Base-by-base conservation (phyloP, 2,329 filamentous ascomycete genomes). In the Neonectria neomacrospora region DNA sequence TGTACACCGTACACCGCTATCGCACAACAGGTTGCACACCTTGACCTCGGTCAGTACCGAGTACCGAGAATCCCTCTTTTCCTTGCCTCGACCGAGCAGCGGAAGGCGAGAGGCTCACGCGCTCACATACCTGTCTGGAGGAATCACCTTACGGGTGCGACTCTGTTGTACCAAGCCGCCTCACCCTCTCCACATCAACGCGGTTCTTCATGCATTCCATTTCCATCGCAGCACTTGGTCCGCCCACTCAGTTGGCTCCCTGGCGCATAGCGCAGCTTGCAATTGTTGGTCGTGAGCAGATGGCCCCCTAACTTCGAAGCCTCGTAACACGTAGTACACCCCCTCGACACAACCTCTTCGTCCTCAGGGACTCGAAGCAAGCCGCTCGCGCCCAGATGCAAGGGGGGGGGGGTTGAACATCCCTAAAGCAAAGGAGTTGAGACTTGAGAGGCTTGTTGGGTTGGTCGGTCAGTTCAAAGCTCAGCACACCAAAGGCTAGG, bases 361-460 rank as follows among this genome's bases (percentile, higher is more conserved):
- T 47, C 44, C 44, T 47, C 23, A 28, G 23, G 42, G 22, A 47
- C 22, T 47, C 22, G 44, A 47, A 26, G 14, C 44, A 47, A 47
- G 23, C 44, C 8, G 8, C 44, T 28, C 2, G 14, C 44, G 16
- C 23, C 23, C 12, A 20, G 7, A 8, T 28, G 44, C 14, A 26
- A 14, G 22, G 44, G 23, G 5, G 16, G 16, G 44, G 44, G 5
- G 16, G 16, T 23, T 7, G 23, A 28, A 28, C 11, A 28, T 18
- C 44, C 14, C 22, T 12, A 28, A 26, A 14, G 9, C 44, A 16
- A 26, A 26, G 8, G 23, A n/a, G 22, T n/a, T n/a, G 14, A 26
- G 23, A 12, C n/a, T n/a, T n/a, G n/a, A 14, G 10, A 14, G 3
- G 11, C 9, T 12, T 2, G 41, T 3, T 20, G 20, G 2, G 8